Evolutionary conservation across 257 asterid genomes (phyloP).

Genomic region (Primulina tabacum): DNA sequence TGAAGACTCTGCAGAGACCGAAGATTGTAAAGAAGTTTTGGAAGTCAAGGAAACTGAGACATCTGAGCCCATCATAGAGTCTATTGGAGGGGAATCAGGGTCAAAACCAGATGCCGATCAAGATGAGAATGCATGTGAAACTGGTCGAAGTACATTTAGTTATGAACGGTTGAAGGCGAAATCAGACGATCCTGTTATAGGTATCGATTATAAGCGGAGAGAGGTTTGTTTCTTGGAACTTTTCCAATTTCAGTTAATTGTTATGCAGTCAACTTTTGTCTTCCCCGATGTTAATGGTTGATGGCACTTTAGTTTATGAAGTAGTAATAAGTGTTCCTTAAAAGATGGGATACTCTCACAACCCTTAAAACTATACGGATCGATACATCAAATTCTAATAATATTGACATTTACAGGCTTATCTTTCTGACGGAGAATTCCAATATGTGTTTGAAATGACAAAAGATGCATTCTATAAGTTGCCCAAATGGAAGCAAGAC

Average conservation of each 20-base stretch:
- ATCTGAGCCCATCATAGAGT: conserved; percentile 46
- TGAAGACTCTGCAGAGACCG: conserved; percentile 47
- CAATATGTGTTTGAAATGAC: conserved; percentile 58
- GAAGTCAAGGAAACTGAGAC: conserved; percentile 40
- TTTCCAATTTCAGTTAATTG: neutral
- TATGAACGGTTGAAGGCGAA: conserved; percentile 82
- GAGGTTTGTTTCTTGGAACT: conserved; percentile 52
- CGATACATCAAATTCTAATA: neutral
- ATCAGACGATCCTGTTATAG: conserved; percentile 78
- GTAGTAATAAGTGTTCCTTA: neutral
- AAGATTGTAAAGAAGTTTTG: conserved; percentile 44
- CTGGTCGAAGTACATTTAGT: conserved; percentile 49
- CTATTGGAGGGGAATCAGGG: conserved; percentile 50
- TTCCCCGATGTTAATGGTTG: neutral
- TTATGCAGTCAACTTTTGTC: neutral
- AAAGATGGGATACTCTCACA: neutral
- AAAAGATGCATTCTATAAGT: conserved; percentile 67
- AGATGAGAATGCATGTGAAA: conserved; percentile 53
- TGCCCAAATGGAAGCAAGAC: conserved; percentile 97
- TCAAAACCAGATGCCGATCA: conserved; percentile 48
- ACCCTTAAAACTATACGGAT: neutral
- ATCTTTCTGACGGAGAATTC: conserved; percentile 87
- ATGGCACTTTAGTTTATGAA: neutral
- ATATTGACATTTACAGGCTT: conserved; percentile 52
- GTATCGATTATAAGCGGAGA: conserved; percentile 84